Evolutionary conservation across 2,329 filamentous ascomycete genomes (phyloP).

Genomic region (Colletotrichum cordylinicola): DNA sequence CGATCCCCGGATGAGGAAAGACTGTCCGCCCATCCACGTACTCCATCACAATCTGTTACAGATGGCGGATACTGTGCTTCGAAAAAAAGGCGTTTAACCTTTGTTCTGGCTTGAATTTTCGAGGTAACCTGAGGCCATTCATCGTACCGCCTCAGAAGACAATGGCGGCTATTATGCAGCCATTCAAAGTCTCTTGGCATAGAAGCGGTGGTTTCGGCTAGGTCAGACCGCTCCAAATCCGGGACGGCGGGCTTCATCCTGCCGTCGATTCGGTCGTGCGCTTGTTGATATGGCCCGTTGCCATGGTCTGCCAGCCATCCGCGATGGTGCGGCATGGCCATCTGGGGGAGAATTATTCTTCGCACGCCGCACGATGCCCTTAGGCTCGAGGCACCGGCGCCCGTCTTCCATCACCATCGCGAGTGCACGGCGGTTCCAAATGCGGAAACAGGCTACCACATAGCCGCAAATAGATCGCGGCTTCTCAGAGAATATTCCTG

Average conservation of each 20-base stretch:
- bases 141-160: not conserved
- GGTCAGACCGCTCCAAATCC: not conserved
- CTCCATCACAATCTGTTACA: not conserved
- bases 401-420: not conserved
- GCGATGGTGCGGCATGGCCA: slow-evolving; percentile 15
- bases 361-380: slow-evolving; percentile 6
- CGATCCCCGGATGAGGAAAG: not conserved
- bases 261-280: not conserved
- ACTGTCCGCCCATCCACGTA: not conserved
- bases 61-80: not conserved
- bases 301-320: not conserved
- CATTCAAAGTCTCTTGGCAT: not conserved
- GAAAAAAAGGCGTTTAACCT: not conserved
- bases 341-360: not conserved
- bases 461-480: not conserved
- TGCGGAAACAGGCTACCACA: not conserved
- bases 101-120: not conserved
- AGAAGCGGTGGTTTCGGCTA: not conserved
- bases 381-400: not conserved
- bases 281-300: not conserved
- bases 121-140: not conserved
- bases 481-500: not conserved
- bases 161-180: not conserved
- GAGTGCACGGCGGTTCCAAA: not conserved
- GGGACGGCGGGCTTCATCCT: not conserved